Evolutionary conservation across 768 basidiomycete genomes (phyloP).

Genomic region (Cystobasidium tubakii): DNA sequence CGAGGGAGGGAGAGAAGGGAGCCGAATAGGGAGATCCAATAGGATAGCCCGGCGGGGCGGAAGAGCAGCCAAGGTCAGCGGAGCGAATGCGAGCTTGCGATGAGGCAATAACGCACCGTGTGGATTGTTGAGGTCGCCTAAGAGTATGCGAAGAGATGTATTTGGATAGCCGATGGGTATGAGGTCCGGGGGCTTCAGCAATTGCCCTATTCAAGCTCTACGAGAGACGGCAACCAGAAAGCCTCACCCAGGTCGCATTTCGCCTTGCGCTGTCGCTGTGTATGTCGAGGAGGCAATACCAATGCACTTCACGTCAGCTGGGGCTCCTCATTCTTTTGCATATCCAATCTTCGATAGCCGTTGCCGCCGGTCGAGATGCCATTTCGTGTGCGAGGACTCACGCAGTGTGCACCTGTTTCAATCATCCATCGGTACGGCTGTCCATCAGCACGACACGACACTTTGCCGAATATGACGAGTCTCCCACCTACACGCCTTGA

Average conservation of each 20-base stretch:
- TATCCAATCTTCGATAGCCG: not conserved
- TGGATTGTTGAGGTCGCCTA: constrained; percentile 32
- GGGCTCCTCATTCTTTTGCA: not conserved
- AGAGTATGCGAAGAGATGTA: not conserved
- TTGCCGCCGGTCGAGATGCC: not conserved
- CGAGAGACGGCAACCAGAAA: not conserved
- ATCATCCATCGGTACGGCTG: not conserved
- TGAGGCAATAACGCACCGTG: not conserved
- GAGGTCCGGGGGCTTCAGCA: not conserved
- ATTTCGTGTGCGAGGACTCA: not conserved
- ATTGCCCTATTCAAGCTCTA: too few species aligned
- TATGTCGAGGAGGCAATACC: not conserved
- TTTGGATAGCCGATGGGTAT: not conserved
- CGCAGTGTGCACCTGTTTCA: constrained; percentile 30
- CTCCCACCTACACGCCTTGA: constrained; percentile 25
- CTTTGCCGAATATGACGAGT: too few species aligned
- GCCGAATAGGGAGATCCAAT: too few species aligned
- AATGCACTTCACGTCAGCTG: not conserved
- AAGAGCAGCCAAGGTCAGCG: not conserved
- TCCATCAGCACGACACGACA: not conserved
- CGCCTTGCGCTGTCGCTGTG: constrained; percentile 40
- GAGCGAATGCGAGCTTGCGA: not conserved
- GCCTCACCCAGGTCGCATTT: constrained; percentile 44
- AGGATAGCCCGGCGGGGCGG: not conserved
- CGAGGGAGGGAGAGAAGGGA: too few species aligned